Evolutionary conservation across 345 rosid genomes (phyloP).

Genomic region (Diplotaxis tenuifolia): DNA sequence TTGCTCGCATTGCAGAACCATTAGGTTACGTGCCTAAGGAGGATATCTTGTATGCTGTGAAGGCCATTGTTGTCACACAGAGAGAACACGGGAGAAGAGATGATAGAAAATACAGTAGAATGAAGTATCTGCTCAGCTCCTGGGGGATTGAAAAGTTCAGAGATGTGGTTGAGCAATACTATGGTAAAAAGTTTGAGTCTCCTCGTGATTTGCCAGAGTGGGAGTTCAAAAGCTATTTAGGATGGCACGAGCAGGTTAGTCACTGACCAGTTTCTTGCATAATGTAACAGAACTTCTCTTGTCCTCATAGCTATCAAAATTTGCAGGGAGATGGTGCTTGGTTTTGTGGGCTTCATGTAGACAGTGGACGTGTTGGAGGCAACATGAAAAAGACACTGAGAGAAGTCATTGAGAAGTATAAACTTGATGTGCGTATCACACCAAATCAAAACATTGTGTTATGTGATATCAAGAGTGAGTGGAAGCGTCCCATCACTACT

Average conservation of each 20-base stretch:
- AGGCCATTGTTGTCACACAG: constrained; percentile 92
- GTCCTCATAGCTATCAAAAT: constrained; percentile 1
- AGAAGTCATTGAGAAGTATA: constrained; percentile 85
- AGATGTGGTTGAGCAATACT: constrained; percentile 76
- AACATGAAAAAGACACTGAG: constrained; percentile 74
- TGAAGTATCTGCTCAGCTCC: constrained; percentile 84
- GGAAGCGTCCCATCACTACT: constrained; percentile 72
- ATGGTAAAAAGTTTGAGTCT: constrained; percentile 82
- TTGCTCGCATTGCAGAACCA: constrained; percentile 73
- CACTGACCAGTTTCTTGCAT: neutral
- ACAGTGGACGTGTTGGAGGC: constrained; percentile 83
- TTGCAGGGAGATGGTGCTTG: constrained; percentile 77
- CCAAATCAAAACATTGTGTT: constrained; percentile 63
- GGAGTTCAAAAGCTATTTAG: constrained; percentile 90
- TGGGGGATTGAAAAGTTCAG: constrained; percentile 94
- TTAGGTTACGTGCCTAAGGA: constrained; percentile 86
- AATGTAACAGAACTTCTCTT: neutral
- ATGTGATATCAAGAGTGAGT: constrained; percentile 48
- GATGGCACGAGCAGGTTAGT: constrained; percentile 93
- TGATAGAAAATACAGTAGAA: constrained; percentile 85
- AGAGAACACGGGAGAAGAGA: constrained; percentile 93
- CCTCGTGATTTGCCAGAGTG: constrained; percentile 73
- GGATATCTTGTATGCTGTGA: constrained; percentile 84
- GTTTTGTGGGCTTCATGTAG: constrained; percentile 88
- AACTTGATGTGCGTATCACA: constrained; percentile 70